Evolutionary conservation across 1,284 basidiomycete genomes (phyloP), one percentile per base, ranked within the genome.

Genomic region (Boletus sp.): DNA sequence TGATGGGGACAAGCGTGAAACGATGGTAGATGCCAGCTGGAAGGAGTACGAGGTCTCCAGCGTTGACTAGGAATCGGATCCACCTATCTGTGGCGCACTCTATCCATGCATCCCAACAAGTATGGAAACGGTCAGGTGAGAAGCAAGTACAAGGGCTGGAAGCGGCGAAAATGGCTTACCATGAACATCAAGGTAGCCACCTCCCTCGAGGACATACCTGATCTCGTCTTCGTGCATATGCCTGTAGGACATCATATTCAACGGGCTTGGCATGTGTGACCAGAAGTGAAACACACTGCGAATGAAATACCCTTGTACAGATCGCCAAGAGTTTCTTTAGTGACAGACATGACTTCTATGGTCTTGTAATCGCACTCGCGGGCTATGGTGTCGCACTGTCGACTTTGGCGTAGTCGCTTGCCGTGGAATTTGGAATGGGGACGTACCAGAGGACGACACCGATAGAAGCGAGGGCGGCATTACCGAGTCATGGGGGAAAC

Each of bases 171-270:
- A n/a, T 16, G 30, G 9, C 77, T 51, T 52, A 85, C 86, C 84
- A 51, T 88, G 77, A 29, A 92, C 77, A 55, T 92, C 91, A 60
- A 94, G 94, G 72, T 81, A 95, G 0, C 90, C 91, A 35, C 80
- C 82, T 13, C 92, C 91, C 1, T 77, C 75, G 32, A 89, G 73
- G 55, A 93, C 82, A 64, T 88, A 95, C 10, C 91, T 76, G 57
- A 94, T 93, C 69, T 94, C 91, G 56, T 94, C 91, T 67, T 94
- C 90, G 57, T 93, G 91, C 70, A 94, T 76, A 58, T 93, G 90
- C 60, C 87, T 90, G 49, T 50, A 50, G 4, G 17, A 12, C 32
- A 3, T 16, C 3, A 16, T 9, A 7, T 39, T 41, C 22, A 46
- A 23, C 30, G 5, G 10, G 13, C 7, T 7, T 16, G 9, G 22